A percentile compares a stretch with the other conserved stretches of the same genome.
phyloP scores from a whole-genome alignment of 2,329 filamentous ascomycete genomes.

The Acrodontium crateriforme region DNA sequence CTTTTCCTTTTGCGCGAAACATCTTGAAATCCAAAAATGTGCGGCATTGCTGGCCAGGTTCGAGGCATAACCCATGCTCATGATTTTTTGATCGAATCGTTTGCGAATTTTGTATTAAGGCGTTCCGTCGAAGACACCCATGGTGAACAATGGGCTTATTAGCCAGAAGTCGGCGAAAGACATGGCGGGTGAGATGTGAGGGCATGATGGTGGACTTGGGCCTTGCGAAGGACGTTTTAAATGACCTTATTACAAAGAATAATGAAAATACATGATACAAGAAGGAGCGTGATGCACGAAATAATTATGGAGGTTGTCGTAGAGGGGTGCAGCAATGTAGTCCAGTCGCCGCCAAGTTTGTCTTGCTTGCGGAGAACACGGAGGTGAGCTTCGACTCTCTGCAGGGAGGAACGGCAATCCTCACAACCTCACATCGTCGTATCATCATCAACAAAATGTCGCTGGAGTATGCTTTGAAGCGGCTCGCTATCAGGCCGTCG shows the following conservation, averaged over 20 bases:
- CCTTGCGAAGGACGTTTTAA: background rate
- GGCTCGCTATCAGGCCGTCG: slow-evolving; percentile 13
- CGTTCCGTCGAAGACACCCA: slow-evolving; percentile 31
- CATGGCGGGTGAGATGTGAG: slow-evolving; percentile 45
- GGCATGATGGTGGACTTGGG: slow-evolving; percentile 31
- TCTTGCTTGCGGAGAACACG: background rate
- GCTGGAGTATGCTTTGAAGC: slow-evolving; percentile 15
- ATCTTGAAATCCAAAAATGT: slow-evolving; percentile 47
- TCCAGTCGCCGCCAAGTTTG: no score
- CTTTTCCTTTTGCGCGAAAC: slow-evolving; percentile 39
- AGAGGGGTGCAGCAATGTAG: no score
- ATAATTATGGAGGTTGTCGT: no score
- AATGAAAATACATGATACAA: no score
- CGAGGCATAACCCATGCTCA: background rate
- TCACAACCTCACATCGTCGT: background rate
- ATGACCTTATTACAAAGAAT: background rate
- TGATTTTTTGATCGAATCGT: no score
- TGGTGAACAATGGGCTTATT: slow-evolving; percentile 35
- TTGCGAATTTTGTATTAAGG: no score
- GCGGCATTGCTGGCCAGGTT: slow-evolving; percentile 24
- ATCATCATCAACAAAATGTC: slow-evolving; percentile 12
- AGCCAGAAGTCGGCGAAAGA: slow-evolving; percentile 44
- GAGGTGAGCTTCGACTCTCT: background rate
- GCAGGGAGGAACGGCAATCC: no score
- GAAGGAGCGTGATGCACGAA: no score